These are phyloP conservation scores for Daedaleopsis sinensis DNA, from an alignment of 768 basidiomycete genomes.

Conservation along the genomic window DNA sequence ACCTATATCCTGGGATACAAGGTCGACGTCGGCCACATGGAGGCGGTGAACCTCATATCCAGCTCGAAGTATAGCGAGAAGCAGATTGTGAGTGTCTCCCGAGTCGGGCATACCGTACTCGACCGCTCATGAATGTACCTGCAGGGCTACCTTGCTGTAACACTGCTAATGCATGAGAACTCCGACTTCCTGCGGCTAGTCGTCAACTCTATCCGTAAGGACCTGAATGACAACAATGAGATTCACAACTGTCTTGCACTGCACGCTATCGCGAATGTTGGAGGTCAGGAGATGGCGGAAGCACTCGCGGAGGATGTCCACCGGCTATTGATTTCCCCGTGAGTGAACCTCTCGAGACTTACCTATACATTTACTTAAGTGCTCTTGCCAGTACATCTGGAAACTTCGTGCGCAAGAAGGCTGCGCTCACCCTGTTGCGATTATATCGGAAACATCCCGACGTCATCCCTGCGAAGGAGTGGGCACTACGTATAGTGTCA, in stretches of 20 bases:
- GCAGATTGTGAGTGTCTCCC: conserved; percentile 79
- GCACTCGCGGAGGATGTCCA: conserved; percentile 93
- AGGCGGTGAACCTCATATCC: conserved; percentile 97
- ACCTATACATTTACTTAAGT: neutral
- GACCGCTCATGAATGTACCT: neutral
- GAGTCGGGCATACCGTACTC: neutral
- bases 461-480: conserved; percentile 91
- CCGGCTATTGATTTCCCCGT: conserved; percentile 94
- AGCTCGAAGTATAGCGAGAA: conserved; percentile 97
- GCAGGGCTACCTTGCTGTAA: conserved; percentile 97
- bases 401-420: conserved; percentile 98
- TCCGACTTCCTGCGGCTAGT: conserved; percentile 95
- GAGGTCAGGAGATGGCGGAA: conserved; percentile 98
- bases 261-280: conserved; percentile 98
- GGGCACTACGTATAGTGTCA: conserved; percentile 93
- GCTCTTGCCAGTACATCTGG: conserved; percentile 74
- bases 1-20: conserved; percentile 99
- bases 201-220: conserved; percentile 98
- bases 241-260: conserved; percentile 95
- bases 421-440: conserved; percentile 89
- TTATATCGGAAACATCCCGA: conserved; percentile 96
- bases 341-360: conserved; percentile 26
- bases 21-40: conserved; percentile 99
- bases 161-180: conserved; percentile 97
- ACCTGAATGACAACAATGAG: conserved; percentile 92